phyloP scores from a whole-genome alignment of 2,329 filamentous ascomycete species.

The Aspergillus bombycis region DNA sequence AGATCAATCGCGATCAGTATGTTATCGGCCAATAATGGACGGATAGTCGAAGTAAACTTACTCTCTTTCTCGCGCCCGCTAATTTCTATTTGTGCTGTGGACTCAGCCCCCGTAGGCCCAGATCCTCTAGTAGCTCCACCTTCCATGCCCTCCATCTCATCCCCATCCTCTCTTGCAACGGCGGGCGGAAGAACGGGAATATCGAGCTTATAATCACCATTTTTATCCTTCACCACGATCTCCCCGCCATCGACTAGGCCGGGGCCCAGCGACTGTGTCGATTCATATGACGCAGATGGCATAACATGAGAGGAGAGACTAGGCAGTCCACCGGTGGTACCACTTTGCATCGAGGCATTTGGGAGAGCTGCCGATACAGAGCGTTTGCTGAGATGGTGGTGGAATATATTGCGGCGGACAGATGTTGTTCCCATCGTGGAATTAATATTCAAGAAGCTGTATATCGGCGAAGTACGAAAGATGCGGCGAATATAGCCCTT shows the following conservation, averaged over 20 bases:
- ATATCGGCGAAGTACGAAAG: neutral
- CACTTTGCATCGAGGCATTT: conserved; percentile 21
- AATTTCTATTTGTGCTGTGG: conserved; percentile 48
- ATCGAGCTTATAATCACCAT: conserved; percentile 53
- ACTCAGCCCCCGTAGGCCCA: conserved; percentile 52
- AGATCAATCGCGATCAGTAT: conserved; percentile 14
- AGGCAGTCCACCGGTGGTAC: conserved; percentile 21
- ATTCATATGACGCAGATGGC: conserved; percentile 26
- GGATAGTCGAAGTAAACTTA: conserved; percentile 27
- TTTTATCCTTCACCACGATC: conserved; percentile 53
- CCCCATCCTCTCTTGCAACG: conserved; percentile 40
- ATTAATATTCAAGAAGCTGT: neutral
- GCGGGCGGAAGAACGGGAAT: conserved; percentile 46
- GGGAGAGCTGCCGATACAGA: conserved; percentile 37
- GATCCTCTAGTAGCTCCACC: conserved; percentile 8
- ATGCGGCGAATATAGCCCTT: neutral
- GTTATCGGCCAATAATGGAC: neutral
- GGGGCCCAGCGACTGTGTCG: conserved; percentile 22
- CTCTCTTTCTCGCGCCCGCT: conserved; percentile 44
- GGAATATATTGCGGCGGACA: conserved; percentile 50
- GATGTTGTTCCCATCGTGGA: conserved; percentile 35
- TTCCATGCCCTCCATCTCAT: conserved; percentile 49
- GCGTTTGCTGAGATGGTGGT: conserved; percentile 47
- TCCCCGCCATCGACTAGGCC: conserved; percentile 44
- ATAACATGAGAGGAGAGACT: conserved; percentile 28